These are phyloP conservation scores for Thuidium tamariscinum DNA, from an alignment of 225 moss, liverwort and hornwort genomes.

Conservation along the genomic window DNA sequence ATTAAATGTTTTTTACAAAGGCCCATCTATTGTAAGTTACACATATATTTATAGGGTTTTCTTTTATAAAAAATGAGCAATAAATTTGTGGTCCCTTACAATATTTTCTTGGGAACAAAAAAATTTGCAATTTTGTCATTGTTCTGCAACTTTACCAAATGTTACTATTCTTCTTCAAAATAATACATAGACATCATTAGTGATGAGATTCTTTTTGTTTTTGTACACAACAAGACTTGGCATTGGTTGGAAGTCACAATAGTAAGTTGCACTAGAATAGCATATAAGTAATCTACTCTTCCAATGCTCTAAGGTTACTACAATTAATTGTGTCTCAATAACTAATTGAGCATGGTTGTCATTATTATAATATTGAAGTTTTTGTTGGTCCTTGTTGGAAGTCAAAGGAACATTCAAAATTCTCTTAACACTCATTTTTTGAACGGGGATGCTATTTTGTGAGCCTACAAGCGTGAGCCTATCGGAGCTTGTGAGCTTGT, in stretches of 20 bases:
- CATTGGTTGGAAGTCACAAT: neutral
- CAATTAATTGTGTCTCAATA: neutral
- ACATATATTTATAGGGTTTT: fast-evolving
- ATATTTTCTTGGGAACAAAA: neutral
- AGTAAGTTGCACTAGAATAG: neutral
- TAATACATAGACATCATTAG: neutral
- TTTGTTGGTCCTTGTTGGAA: neutral
- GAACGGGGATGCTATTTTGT: too few relatives aligned
- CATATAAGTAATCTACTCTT: neutral
- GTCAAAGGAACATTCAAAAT: neutral
- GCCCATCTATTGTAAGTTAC: neutral
- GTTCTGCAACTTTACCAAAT: neutral
- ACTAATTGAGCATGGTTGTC: neutral
- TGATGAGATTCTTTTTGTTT: neutral
- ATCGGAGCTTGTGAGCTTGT: too few relatives aligned
- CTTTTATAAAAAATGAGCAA: neutral
- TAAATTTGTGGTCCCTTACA: fast-evolving
- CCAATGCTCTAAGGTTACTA: neutral
- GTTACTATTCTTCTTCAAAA: neutral
- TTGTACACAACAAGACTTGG: neutral
- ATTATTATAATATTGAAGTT: neutral
- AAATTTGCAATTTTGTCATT: neutral
- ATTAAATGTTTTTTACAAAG: too few relatives aligned
- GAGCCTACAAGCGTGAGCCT: too few relatives aligned
- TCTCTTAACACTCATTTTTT: neutral